These are phyloP conservation scores for Colletotrichum costaricense DNA, from an alignment of 2,329 filamentous ascomycete species.

Conservation along the genomic window DNA sequence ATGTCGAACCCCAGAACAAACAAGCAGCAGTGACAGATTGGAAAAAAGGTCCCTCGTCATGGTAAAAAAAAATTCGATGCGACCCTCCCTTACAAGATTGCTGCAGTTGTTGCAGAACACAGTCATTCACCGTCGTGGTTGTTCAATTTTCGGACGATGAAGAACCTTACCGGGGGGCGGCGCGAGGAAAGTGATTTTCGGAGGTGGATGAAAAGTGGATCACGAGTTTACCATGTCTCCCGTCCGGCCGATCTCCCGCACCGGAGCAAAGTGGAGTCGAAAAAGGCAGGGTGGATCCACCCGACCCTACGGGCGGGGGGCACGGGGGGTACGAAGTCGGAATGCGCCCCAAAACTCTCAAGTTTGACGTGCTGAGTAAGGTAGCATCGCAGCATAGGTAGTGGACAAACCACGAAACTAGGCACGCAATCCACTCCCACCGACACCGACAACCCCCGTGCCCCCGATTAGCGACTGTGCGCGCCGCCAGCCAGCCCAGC, in stretches of 20 bases:
- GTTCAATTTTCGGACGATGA: background rate
- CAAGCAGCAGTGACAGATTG: background rate
- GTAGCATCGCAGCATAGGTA: conserved; percentile 15
- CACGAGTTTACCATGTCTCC: background rate
- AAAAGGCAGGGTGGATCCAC: background rate
- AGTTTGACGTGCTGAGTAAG: background rate
- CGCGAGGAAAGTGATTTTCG: background rate
- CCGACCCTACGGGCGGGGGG: conserved; percentile 17
- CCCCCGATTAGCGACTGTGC: conserved; percentile 29
- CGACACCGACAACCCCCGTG: background rate
- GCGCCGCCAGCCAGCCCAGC: background rate
- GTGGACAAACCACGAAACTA: background rate
- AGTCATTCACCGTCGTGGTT: no score
- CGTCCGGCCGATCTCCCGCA: conserved; percentile 18
- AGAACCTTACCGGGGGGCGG: background rate
- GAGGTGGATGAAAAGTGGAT: background rate
- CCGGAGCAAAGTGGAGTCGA: conserved; percentile 1
- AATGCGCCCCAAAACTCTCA: background rate
- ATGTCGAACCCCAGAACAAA: background rate
- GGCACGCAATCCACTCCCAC: background rate
- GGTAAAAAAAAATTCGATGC: background rate
- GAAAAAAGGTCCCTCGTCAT: background rate
- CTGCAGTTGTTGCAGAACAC: no score
- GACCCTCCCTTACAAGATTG: no score
- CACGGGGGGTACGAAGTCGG: background rate